A percentile compares a stretch with the other conserved stretches of the same genome.
phyloP scores from a whole-genome alignment of 768 basidiomycete genomes.

The Boletus pseudo-olivaceus region DNA sequence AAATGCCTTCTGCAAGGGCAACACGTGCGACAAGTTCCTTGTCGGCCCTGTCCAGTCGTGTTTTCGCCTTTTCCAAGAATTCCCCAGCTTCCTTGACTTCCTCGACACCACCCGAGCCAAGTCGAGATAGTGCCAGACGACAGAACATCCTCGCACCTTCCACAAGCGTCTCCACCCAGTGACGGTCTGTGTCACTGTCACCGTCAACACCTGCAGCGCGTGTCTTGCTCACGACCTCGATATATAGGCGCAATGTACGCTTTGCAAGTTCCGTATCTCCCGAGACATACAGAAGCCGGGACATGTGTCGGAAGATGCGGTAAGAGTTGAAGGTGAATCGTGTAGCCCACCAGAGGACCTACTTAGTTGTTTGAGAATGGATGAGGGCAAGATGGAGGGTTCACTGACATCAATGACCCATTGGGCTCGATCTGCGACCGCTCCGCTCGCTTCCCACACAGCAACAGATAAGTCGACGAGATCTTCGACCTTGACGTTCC shows the following conservation, averaged over 20 bases:
- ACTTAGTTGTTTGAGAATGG: conserved; percentile 4
- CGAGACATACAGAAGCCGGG: conserved; percentile 61
- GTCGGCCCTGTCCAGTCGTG: conserved; percentile 47
- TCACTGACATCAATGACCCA: conserved; percentile 79
- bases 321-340: conserved; percentile 92
- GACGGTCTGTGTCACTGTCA: conserved; percentile 60
- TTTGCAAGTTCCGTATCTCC: conserved; percentile 62
- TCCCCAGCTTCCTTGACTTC: conserved; percentile 61
- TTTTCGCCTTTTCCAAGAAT: conserved; percentile 58
- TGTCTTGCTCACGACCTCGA: conserved; percentile 81
- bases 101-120: conserved; percentile 42
- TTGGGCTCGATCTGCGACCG: conserved; percentile 55
- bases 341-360: conserved; percentile 94
- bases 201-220: conserved; percentile 47
- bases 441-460: conserved; percentile 76
- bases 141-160: conserved; percentile 79
- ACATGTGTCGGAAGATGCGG: conserved; percentile 80
- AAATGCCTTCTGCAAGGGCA: conserved; percentile 69
- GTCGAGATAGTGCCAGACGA: conserved; percentile 40
- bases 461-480: conserved; percentile 79
- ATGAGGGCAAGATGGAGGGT: not conserved
- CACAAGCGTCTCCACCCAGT: conserved; percentile 76
- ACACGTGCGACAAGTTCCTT: conserved; percentile 57
- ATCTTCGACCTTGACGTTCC: conserved; percentile 75
- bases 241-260: conserved; percentile 76